Base-by-base conservation (phyloP, 805 yeast species). In the Sugiyamaella americana region DNA sequence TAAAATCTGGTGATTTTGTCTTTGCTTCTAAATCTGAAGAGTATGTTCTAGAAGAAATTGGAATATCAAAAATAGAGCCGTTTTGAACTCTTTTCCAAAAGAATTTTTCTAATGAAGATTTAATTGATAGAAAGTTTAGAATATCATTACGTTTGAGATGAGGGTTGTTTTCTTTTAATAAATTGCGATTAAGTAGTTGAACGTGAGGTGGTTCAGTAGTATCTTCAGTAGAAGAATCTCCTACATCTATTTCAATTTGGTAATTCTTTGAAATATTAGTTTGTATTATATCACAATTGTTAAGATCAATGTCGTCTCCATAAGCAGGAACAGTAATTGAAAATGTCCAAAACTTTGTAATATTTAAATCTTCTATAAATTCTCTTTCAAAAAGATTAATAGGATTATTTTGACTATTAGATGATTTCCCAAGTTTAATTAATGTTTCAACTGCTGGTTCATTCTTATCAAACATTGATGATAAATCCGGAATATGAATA, bases 31-130 rank as follows among this genome's bases (percentile, higher is more conserved):
- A 13, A 8, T 26, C 13, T 26, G 32, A 26, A 8, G 8, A 13
- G 24, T 39, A 46, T 3, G 41, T 17, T 6, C 34, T 22, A 10
- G 37, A 40, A 5, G 43, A 41, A 13, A 26, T 23, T 10, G 46
- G 37, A 13, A 29, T 11, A 41, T 52, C 54, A 26, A 26, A 37
- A 19, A 47, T 24, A 3, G 55, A 49, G 13, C 51, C 53, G 10
- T 18, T 23, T 3, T 45, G 37, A 4, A 51, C 22, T n/a, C 57
- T 37, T 21, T 39, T 23, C 51, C 51, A 50, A 29, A 48, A 48
- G 10, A 20, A 10, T 30, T 34, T 42, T 18, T 37, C 36, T 17
- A 50, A 26, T 26, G 13, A 26, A 26, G 11, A 8, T 8, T 13
- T 8, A 26, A 26, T 26, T 26, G 32, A 26, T 26, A 8, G 8